These are phyloP conservation scores for Carallia pectinifolia DNA, from an alignment of 345 rosid species.

Conservation along the genomic window DNA sequence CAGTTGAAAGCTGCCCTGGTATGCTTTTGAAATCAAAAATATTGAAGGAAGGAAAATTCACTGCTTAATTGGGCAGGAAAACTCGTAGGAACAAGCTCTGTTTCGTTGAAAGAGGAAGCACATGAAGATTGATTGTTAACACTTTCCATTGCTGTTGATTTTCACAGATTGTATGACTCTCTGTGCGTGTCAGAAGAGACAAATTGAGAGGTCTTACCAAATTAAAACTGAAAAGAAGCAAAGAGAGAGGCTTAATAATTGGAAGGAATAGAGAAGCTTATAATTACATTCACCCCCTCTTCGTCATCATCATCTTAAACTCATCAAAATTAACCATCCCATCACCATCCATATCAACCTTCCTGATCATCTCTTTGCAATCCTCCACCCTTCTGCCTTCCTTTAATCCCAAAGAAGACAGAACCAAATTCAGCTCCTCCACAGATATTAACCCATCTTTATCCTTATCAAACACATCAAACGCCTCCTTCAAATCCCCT, in stretches of 20 bases:
- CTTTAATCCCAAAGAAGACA: constrained; percentile 24
- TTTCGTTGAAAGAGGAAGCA: background rate
- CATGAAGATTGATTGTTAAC: too few relatives aligned
- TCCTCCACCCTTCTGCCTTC: constrained; percentile 22
- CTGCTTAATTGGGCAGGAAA: background rate
- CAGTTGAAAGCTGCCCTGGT: too few relatives aligned
- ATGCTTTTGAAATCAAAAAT: too few relatives aligned
- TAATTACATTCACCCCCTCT: background rate
- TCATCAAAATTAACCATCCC: constrained; percentile 33
- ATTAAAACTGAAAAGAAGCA: too few relatives aligned
- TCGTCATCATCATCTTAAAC: constrained; percentile 29
- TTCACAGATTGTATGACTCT: too few relatives aligned
- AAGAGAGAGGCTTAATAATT: background rate
- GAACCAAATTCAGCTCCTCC: constrained; percentile 18
- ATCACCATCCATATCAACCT: constrained; percentile 29
- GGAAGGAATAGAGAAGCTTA: constrained; percentile 14
- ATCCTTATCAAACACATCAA: constrained; percentile 32
- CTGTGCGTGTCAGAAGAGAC: background rate
- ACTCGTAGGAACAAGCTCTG: background rate
- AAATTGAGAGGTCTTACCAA: too few relatives aligned
- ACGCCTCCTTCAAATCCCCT: constrained; percentile 26
- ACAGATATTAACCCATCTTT: constrained; percentile 33
- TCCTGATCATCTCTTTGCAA: constrained; percentile 26
- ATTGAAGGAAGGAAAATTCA: too few relatives aligned
- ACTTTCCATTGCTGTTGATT: too few relatives aligned